Percentiles rank a stretch among this genome's conserved stretches.
These are phyloP conservation scores for Elsinoe perseae DNA, from an alignment of 2,329 filamentous ascomycete genomes.

Conservation along the genomic window DNA sequence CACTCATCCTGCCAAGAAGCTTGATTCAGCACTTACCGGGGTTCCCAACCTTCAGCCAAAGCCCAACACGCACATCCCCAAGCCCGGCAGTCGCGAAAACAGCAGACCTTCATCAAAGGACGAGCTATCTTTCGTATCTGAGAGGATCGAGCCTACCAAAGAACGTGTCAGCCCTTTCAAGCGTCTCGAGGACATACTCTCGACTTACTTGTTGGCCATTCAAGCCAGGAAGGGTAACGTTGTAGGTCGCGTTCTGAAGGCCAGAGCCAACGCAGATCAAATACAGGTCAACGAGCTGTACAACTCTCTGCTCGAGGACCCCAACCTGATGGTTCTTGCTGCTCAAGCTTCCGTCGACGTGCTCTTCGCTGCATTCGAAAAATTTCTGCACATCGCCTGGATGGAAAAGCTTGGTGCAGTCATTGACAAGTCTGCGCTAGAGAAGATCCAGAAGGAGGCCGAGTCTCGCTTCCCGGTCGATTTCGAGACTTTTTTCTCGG, in stretches of 20 bases:
- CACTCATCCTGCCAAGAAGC: conserved; percentile 21
- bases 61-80: conserved; percentile 18
- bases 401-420: conserved; percentile 79
- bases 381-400: conserved; percentile 84
- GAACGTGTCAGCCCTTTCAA: conserved; percentile 51
- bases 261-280: conserved; percentile 63
- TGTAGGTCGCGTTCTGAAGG: conserved; percentile 66
- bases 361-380: conserved; percentile 87
- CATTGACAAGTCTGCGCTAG: conserved; percentile 62
- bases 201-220: conserved; percentile 71
- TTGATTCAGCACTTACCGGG: conserved; percentile 16
- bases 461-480: conserved; percentile 62
- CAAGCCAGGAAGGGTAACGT: conserved; percentile 83
- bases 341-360: conserved; percentile 73
- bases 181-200: conserved; percentile 75
- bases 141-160: conserved; percentile 9
- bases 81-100: conserved; percentile 29
- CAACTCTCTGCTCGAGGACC: conserved; percentile 77
- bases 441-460: conserved; percentile 60
- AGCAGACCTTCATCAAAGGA: conserved; percentile 29
- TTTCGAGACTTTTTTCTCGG: conserved; percentile 54
- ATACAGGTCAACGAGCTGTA: conserved; percentile 82
- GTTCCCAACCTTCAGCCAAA: conserved; percentile 23
- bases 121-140: conserved; percentile 13
- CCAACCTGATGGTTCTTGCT: conserved; percentile 66